A percentile compares a stretch with the other conserved stretches of the same genome.
Conservation (phyloP, 805 yeast species). For the Lipomyces orientalis region DNA sequence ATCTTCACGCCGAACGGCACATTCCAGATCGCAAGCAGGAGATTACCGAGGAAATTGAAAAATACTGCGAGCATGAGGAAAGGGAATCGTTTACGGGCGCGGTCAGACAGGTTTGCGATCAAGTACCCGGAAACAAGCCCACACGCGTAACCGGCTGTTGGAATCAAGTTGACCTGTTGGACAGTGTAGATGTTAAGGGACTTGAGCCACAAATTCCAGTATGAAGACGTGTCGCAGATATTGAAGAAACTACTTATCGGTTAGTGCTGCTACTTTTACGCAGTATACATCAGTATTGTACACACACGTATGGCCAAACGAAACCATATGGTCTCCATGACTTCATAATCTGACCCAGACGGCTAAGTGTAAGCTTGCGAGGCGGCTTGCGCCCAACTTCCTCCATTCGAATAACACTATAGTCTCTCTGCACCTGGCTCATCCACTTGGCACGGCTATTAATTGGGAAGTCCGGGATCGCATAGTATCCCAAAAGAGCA, state of each 20-base stretch:
- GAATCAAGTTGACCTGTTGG: constrained; percentile 43
- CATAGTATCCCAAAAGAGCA: constrained; percentile 37
- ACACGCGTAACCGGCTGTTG: constrained; percentile 46
- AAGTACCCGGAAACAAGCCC: constrained; percentile 42
- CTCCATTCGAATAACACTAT: constrained; percentile 24
- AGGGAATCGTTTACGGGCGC: constrained; percentile 41
- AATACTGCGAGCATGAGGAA: constrained; percentile 26
- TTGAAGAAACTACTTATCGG: not conserved
- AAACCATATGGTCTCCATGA: constrained; percentile 25
- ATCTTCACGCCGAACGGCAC: constrained; percentile 47
- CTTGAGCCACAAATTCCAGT: constrained; percentile 45
- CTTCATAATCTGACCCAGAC: constrained; percentile 13
- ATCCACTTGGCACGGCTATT: constrained; percentile 57
- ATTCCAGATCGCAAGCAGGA: constrained; percentile 50
- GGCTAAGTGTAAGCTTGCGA: constrained; percentile 10
- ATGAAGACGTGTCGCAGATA: constrained; percentile 22
- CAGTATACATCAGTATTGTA: constrained; percentile 44
- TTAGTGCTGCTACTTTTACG: not conserved
- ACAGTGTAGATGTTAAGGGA: constrained; percentile 38
- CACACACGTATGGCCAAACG: constrained; percentile 13
- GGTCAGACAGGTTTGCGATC: constrained; percentile 43
- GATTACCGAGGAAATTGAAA: constrained; percentile 30
- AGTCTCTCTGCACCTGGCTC: constrained; percentile 43
- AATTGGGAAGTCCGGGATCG: constrained; percentile 69
- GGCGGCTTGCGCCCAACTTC: constrained; percentile 21